Conservation (phyloP, 768 basidiomycete species). For the Podaxis carcinomalis region DNA sequence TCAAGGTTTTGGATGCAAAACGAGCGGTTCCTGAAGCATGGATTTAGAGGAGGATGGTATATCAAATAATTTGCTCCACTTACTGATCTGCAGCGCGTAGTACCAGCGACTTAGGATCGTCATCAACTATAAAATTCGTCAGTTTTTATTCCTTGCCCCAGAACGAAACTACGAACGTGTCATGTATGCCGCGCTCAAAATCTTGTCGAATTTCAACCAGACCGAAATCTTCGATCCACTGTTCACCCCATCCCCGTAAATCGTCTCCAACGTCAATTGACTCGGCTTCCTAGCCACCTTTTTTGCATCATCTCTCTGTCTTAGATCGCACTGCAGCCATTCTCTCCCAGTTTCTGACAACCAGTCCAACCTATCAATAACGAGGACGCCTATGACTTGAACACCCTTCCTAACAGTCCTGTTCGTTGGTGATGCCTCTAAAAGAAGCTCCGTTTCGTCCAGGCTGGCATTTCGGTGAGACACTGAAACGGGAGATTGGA, state of each 20-base stretch:
- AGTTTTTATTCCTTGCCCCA: not conserved
- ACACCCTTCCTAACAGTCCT: constrained; percentile 25
- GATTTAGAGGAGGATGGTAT: not conserved
- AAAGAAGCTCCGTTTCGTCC: constrained; percentile 41
- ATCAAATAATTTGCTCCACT: constrained; percentile 9
- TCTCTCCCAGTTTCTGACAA: constrained; percentile 42
- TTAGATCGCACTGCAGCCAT: constrained; percentile 40
- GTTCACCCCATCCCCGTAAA: constrained; percentile 29
- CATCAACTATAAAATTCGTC: constrained; percentile 11
- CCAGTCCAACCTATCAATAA: constrained; percentile 41
- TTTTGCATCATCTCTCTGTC: constrained; percentile 30
- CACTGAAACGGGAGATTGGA: not conserved
- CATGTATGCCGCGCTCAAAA: constrained; percentile 36
- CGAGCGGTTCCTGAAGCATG: constrained; percentile 29
- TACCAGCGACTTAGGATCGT: constrained; percentile 8
- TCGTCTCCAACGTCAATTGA: constrained; percentile 27
- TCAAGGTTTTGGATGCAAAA: constrained; percentile 48
- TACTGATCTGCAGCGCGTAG: constrained; percentile 17
- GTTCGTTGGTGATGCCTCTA: constrained; percentile 21
- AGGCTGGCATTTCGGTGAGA: constrained; percentile 26
- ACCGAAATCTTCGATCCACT: constrained; percentile 29
- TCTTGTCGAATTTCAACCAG: constrained; percentile 37
- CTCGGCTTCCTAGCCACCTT: constrained; percentile 19
- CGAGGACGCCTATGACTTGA: constrained; percentile 48
- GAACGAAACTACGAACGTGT: constrained; percentile 22